Percentiles rank a stretch among this genome's conserved stretches.
These are phyloP conservation scores for Hyphopichia pseudoburtonii DNA, from an alignment of 1,139 yeast species.

Conservation along the genomic window DNA sequence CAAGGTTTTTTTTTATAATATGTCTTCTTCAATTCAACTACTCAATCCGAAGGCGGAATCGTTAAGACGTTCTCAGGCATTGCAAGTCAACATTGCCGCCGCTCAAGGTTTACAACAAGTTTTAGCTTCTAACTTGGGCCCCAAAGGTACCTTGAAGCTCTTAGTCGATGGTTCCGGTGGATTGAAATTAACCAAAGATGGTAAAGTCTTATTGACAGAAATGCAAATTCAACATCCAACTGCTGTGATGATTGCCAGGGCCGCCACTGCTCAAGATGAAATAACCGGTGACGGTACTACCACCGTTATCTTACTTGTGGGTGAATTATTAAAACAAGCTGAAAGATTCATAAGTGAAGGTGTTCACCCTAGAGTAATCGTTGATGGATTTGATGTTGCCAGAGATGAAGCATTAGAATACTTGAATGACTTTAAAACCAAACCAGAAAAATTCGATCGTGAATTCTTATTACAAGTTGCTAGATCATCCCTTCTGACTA, in stretches of 20 bases:
- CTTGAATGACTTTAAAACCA: conserved; percentile 61
- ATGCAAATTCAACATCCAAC: conserved; percentile 99
- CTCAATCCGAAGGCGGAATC: conserved; percentile 97
- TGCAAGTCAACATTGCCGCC: conserved; percentile 91
- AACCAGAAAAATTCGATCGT: conserved; percentile 60
- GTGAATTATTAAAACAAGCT: conserved; percentile 92
- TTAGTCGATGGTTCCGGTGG: conserved; percentile 96
- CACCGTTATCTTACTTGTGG: conserved; percentile 92
- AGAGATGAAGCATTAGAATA: conserved; percentile 70
- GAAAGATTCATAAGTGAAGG: conserved; percentile 92
- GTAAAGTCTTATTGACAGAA: conserved; percentile 87
- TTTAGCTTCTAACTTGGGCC: conserved; percentile 88
- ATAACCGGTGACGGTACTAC: conserved; percentile 99
- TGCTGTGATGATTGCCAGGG: conserved; percentile 97
- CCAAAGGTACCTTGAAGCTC: conserved; percentile 95
- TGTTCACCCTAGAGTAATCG: conserved; percentile 90
- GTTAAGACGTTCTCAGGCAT: conserved; percentile 88
- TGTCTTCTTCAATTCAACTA: conserved; percentile 74
- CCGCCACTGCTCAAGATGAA: conserved; percentile 98
- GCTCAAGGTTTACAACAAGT: conserved; percentile 97
- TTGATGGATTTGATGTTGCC: conserved; percentile 94
- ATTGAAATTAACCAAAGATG: conserved; percentile 94
- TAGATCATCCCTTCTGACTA: conserved; percentile 82
- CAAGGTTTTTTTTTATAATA: conserved; percentile 8
- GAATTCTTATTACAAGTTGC: conserved; percentile 91